A percentile compares a stretch with the other conserved stretches of the same genome.
phyloP scores from a whole-genome alignment of 306 rosid genomes.

The Spatholobus suberectus region DNA sequence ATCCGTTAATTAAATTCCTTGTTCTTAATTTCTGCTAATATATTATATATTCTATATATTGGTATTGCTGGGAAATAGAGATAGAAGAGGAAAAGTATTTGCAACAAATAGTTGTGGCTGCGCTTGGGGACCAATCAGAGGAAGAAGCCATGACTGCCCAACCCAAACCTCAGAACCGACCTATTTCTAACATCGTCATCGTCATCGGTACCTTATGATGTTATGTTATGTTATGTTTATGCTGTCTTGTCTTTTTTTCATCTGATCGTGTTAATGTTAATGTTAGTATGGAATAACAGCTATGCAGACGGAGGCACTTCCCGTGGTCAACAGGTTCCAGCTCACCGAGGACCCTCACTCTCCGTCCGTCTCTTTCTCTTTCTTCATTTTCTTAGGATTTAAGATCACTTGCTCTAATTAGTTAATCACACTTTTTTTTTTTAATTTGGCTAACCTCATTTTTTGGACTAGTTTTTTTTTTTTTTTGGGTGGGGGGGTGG shows the following conservation, averaged over 20 bases:
- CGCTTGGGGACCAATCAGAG: conserved; percentile 46
- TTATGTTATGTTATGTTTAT: conserved; percentile 2
- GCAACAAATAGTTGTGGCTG: conserved; percentile 47
- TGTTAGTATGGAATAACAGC: conserved; percentile 52
- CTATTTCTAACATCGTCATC: conserved; percentile 76
- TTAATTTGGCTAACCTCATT: neutral
- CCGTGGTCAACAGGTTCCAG: conserved; percentile 72
- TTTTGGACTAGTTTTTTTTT: neutral
- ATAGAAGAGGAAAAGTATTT: conserved; percentile 23
- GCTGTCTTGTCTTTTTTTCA: neutral
- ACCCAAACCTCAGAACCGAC: conserved; percentile 39
- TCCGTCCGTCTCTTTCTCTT: conserved; percentile 54
- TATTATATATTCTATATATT: neutral
- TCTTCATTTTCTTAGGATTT: conserved; percentile 23
- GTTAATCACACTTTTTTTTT: neutral
- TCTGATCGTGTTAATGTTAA: conserved; percentile 19
- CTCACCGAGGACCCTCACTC: conserved; percentile 69
- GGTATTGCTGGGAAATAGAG: neutral
- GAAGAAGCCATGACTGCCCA: conserved; percentile 56
- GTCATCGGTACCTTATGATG: conserved; percentile 60
- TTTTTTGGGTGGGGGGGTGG: neutral
- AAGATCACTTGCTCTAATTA: neutral
- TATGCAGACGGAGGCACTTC: conserved; percentile 98
- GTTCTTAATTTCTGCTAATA: no score
- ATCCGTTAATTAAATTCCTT: no score